Evolutionary conservation across 345 rosid species (phyloP).

Genomic region (Euphorbia pulcherrima): DNA sequence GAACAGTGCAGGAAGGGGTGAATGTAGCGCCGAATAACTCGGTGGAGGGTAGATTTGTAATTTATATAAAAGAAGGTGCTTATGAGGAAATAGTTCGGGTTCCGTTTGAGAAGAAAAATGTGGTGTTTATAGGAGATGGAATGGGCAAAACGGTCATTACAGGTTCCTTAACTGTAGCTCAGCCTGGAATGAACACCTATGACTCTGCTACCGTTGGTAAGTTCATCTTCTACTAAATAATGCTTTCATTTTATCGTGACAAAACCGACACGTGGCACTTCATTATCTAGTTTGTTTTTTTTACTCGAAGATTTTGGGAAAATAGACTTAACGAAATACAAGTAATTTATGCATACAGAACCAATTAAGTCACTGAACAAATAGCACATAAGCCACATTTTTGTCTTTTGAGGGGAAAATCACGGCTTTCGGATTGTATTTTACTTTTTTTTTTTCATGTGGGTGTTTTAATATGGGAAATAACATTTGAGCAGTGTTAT

Average conservation of each 20-base stretch:
- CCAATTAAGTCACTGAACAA: too few relatives aligned
- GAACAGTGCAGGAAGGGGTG: conserved; percentile 76
- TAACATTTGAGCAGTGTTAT: too few relatives aligned
- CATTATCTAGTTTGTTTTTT: too few relatives aligned
- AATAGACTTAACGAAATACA: too few relatives aligned
- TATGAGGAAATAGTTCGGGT: conserved; percentile 73
- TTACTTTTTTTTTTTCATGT: too few relatives aligned
- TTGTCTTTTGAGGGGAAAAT: too few relatives aligned
- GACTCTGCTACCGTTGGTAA: conserved; percentile 80
- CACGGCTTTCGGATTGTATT: too few relatives aligned
- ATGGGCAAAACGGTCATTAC: conserved; percentile 80
- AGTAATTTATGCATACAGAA: too few relatives aligned
- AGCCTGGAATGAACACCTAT: conserved; percentile 59
- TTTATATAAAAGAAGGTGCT: conserved; percentile 53
- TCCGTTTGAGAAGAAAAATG: conserved; percentile 71
- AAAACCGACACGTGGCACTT: too few relatives aligned
- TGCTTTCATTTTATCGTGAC: background rate
- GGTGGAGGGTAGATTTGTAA: conserved; percentile 39
- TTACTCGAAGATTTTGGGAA: too few relatives aligned
- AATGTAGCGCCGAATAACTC: conserved; percentile 61
- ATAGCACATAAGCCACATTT: too few relatives aligned
- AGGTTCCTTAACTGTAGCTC: conserved; percentile 49
- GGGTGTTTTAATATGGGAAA: too few relatives aligned
- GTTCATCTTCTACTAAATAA: background rate
- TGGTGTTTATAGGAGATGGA: conserved; percentile 78